phyloP scores from a whole-genome alignment of 2,329 filamentous ascomycete species.

The Aciculosporium take region DNA sequence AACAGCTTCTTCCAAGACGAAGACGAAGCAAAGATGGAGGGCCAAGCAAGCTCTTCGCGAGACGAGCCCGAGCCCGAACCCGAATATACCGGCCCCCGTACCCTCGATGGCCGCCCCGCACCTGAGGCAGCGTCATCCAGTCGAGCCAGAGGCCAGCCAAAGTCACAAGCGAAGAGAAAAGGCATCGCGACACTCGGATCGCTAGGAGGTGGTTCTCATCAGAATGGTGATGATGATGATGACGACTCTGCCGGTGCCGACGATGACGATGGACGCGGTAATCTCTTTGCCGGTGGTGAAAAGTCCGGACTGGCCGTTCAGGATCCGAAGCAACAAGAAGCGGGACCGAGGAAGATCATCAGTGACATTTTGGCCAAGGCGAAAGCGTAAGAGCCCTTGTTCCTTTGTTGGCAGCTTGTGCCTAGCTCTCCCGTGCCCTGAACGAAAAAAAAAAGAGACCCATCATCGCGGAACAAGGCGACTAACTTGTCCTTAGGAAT shows the following conservation, averaged over 20 bases:
- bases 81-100: slow-evolving; percentile 46
- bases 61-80: slow-evolving; percentile 17
- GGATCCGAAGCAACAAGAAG: slow-evolving; percentile 35
- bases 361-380: slow-evolving; percentile 52
- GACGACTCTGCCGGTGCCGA: slow-evolving; percentile 40
- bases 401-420: not conserved
- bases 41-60: slow-evolving; percentile 3
- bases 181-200: slow-evolving; percentile 49
- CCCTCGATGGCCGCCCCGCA: slow-evolving; percentile 47
- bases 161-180: slow-evolving; percentile 35
- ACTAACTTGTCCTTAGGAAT: slow-evolving; percentile 31
- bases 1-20: slow-evolving; percentile 47
- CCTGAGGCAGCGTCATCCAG: slow-evolving; percentile 22
- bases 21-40: slow-evolving; percentile 33
- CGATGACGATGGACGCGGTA: slow-evolving; percentile 44
- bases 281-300: slow-evolving; percentile 73
- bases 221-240: slow-evolving; percentile 44
- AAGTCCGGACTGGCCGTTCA: slow-evolving; percentile 63
- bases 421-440: too few relatives aligned
- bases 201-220: slow-evolving; percentile 31
- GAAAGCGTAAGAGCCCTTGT: slow-evolving; percentile 32
- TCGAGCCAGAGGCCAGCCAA: slow-evolving; percentile 19
- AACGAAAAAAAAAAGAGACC: not conserved
- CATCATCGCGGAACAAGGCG: not conserved
- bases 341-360: slow-evolving; percentile 40